A percentile compares a stretch with the other conserved stretches of the same genome.
Evolutionary conservation across 345 rosid genomes (phyloP).

Genomic region (Microthlaspi erraticum): DNA sequence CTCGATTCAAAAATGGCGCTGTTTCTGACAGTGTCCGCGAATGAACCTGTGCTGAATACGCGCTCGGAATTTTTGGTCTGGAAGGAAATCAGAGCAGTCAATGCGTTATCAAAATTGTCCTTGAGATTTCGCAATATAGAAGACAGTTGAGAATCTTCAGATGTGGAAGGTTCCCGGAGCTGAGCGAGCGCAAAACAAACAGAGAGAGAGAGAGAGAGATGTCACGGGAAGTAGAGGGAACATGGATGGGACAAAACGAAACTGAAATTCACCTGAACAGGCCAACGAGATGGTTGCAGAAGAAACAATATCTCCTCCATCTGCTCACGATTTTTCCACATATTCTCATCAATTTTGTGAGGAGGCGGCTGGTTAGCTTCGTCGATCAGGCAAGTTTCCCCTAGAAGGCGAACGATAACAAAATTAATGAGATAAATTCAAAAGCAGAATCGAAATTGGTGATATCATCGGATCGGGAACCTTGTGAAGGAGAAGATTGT

Average conservation of each 20-base stretch:
- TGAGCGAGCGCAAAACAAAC: slow-evolving; percentile 44
- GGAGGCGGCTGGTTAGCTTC: slow-evolving; percentile 71
- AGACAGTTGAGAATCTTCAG: slow-evolving; percentile 60
- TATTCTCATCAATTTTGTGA: slow-evolving; percentile 93
- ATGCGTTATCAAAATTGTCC: slow-evolving; percentile 50
- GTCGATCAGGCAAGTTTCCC: slow-evolving; percentile 56
- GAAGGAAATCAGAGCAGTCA: slow-evolving; percentile 64
- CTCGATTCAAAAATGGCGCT: background rate
- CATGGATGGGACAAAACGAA: background rate
- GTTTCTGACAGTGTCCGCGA: background rate
- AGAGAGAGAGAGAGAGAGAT: background rate
- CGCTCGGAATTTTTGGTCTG: slow-evolving; percentile 83
- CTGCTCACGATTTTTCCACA: slow-evolving; percentile 96
- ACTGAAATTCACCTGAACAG: slow-evolving; percentile 52
- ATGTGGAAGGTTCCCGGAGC: slow-evolving; percentile 68
- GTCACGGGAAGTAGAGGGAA: slow-evolving; percentile 22
- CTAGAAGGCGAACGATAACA: slow-evolving; percentile 41
- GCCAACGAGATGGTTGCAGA: slow-evolving; percentile 73
- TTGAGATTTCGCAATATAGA: slow-evolving; percentile 46
- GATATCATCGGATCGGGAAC: slow-evolving; percentile 42
- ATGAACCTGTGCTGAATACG: slow-evolving; percentile 78
- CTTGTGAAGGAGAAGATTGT: slow-evolving; percentile 63
- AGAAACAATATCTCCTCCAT: slow-evolving; percentile 84
- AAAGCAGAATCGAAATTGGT: background rate
- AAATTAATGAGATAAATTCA: background rate